Conservation (phyloP, 176 grass and related monocot species). For the Zoysia japonica region DNA sequence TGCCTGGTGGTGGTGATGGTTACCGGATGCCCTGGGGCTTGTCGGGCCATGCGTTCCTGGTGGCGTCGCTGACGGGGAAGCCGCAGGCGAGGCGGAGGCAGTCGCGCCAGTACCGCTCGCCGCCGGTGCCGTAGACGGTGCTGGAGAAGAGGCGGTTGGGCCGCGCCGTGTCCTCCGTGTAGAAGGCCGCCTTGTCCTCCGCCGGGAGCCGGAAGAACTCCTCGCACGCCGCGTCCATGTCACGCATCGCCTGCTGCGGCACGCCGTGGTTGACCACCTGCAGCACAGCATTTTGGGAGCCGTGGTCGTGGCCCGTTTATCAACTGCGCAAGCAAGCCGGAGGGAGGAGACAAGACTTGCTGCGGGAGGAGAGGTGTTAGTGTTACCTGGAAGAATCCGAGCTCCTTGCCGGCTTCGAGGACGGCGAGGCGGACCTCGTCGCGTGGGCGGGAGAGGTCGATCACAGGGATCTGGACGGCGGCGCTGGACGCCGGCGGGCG, state of each 20-base stretch:
- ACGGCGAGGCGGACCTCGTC: slow-evolving; percentile 56
- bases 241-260: slow-evolving; percentile 37
- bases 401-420: slow-evolving; percentile 52
- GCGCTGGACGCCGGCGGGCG: slow-evolving; percentile 35
- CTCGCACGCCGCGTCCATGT: slow-evolving; percentile 42
- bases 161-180: slow-evolving; percentile 42
- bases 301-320: no score
- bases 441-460: slow-evolving; percentile 51
- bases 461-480: slow-evolving; percentile 46
- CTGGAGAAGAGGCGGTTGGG: slow-evolving; percentile 63
- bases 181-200: slow-evolving; percentile 49
- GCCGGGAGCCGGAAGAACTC: slow-evolving; percentile 59
- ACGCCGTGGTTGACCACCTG: slow-evolving; percentile 72
- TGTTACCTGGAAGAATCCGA: slow-evolving; percentile 68
- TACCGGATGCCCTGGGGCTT: slow-evolving; percentile 60
- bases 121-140: slow-evolving; percentile 42
- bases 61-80: slow-evolving; percentile 38
- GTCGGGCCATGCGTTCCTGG: slow-evolving; percentile 49
- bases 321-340: no score
- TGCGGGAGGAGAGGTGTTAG: no score
- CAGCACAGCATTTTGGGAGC: not conserved
- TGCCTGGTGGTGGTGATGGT: not conserved
- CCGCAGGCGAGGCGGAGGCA: slow-evolving; percentile 64
- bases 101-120: slow-evolving; percentile 58
- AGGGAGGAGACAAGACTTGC: no score